Conservation (phyloP, 208 protist species). For the Wallacemonas rigidus region DNA sequence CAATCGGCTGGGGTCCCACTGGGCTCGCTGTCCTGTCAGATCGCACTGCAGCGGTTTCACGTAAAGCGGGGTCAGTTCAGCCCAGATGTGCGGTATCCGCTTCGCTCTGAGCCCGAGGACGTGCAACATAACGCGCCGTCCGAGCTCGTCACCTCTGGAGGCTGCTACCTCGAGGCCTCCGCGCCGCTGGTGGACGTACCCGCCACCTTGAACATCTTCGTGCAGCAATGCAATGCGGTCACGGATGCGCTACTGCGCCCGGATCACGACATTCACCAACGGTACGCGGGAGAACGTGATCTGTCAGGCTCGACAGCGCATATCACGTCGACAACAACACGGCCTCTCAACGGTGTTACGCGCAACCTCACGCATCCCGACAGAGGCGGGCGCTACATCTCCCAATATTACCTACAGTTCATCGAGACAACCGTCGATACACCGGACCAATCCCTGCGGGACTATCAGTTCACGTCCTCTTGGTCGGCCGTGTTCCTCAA, state of each 20-base stretch:
- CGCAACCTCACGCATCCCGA: background rate
- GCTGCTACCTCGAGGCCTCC: constrained; percentile 25
- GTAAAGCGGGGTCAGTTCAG: background rate
- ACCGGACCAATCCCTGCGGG: constrained; percentile 19
- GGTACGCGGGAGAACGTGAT: background rate
- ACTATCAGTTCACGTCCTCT: constrained; percentile 29
- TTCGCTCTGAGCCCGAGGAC: background rate
- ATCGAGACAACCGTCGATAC: constrained; percentile 33
- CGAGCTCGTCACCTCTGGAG: background rate
- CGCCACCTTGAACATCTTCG: constrained; percentile 31
- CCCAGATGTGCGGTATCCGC: background rate
- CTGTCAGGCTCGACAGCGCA: background rate
- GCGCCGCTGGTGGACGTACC: constrained; percentile 17
- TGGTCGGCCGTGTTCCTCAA: constrained; percentile 15
- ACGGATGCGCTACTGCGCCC: background rate
- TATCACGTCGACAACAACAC: background rate
- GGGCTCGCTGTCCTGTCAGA: background rate
- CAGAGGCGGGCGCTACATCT: constrained; percentile 19
- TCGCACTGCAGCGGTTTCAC: background rate
- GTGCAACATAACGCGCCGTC: background rate
- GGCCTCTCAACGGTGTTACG: background rate
- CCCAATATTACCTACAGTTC: constrained; percentile 35
- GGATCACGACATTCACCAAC: constrained; percentile 2
- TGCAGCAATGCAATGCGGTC: constrained; percentile 17
- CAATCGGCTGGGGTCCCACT: background rate